A percentile compares a stretch with the other conserved stretches of the same genome.
These are phyloP conservation scores for Barnettozyma sucrosica DNA, from an alignment of 805 yeast genomes.

Conservation along the genomic window DNA sequence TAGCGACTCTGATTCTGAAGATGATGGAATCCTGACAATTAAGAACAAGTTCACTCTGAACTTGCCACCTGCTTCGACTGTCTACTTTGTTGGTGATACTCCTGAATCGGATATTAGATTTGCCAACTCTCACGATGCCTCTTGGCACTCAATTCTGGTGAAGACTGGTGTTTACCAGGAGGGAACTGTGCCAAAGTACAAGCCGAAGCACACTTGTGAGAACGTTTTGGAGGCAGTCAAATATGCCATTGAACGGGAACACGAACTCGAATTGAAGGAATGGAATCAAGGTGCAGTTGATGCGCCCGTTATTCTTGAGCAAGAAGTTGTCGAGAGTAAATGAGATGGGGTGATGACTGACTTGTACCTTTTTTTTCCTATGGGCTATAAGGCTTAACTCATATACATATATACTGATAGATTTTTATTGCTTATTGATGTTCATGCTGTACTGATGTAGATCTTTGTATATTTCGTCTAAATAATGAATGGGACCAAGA, in stretches of 20 bases:
- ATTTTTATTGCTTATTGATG: neutral
- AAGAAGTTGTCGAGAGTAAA: slow-evolving; percentile 23
- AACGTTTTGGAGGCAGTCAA: slow-evolving; percentile 78
- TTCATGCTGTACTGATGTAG: no score
- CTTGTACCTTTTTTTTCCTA: neutral
- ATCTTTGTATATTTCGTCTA: slow-evolving; percentile 22
- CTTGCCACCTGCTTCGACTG: slow-evolving; percentile 79
- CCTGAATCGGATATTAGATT: slow-evolving; percentile 86
- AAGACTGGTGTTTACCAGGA: slow-evolving; percentile 84
- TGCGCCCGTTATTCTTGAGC: slow-evolving; percentile 45
- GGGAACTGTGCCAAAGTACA: slow-evolving; percentile 72
- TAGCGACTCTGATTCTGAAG: slow-evolving; percentile 25
- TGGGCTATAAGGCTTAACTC: neutral
- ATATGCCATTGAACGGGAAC: slow-evolving; percentile 80
- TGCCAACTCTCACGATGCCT: slow-evolving; percentile 78
- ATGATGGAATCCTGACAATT: slow-evolving; percentile 40
- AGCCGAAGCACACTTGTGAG: slow-evolving; percentile 68
- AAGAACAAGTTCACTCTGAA: slow-evolving; percentile 43
- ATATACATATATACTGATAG: neutral
- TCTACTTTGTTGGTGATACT: slow-evolving; percentile 85
- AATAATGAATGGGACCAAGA: slow-evolving; percentile 69
- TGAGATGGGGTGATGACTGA: neutral
- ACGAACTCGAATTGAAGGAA: slow-evolving; percentile 60
- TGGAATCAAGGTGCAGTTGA: slow-evolving; percentile 60
- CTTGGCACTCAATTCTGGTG: slow-evolving; percentile 81